Evolutionary conservation across 371 early-diverging fungal genomes (phyloP).

Genomic region (Mycotypha africana): DNA sequence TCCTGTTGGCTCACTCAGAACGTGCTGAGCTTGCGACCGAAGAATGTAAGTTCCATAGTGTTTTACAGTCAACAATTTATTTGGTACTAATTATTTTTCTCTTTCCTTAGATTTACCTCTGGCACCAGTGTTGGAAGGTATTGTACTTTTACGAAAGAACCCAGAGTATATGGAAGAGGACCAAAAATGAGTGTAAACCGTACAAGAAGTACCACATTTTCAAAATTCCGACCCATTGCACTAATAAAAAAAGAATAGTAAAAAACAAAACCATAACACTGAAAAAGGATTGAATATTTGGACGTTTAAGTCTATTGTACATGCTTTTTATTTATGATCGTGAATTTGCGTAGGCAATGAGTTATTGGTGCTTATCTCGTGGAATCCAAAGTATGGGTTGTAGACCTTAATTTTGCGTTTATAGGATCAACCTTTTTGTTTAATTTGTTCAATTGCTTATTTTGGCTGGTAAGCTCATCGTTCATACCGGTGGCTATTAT

Average conservation of each 20-base stretch:
- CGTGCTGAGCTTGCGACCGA: conserved; percentile 97
- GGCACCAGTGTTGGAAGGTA: conserved; percentile 86
- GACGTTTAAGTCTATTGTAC: no score
- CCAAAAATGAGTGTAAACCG: conserved; percentile 40
- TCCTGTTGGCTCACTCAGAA: conserved; percentile 93
- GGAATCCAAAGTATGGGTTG: conserved; percentile 42
- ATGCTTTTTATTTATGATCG: no score
- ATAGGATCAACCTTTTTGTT: conserved; percentile 38
- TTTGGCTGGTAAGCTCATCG: conserved; percentile 70
- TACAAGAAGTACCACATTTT: no score
- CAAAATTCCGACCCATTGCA: no score
- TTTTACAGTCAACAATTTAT: no score
- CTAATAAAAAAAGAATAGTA: conserved; percentile 5
- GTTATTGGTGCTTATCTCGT: conserved; percentile 33
- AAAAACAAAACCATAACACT: conserved; percentile 52
- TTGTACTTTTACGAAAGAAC: conserved; percentile 94
- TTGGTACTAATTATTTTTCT: conserved; percentile 2
- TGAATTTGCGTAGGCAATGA: no score
- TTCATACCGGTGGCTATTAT: conserved; percentile 71
- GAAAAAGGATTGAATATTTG: no score
- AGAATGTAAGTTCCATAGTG: conserved; percentile 81
- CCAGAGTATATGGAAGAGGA: conserved; percentile 78
- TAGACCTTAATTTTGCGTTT: conserved; percentile 30
- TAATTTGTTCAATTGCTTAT: conserved; percentile 27
- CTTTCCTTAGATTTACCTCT: conserved; percentile 56